Percentiles rank a stretch among this genome's conserved stretches.
Evolutionary conservation across 2,329 filamentous ascomycete species (phyloP).

Genomic region (Cladosporium sp.): DNA sequence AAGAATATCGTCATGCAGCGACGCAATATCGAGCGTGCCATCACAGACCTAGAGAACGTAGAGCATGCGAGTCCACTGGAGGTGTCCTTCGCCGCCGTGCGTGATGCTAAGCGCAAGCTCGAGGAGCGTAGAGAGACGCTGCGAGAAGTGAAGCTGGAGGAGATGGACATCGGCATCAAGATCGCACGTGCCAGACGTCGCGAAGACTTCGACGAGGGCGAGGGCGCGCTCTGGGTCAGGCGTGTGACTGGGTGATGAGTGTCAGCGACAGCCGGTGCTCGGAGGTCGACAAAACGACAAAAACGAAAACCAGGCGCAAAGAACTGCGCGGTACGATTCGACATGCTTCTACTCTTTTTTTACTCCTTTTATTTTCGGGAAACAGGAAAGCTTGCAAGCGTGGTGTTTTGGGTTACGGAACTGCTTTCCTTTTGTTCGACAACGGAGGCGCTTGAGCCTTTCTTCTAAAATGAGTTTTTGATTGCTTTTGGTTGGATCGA

Average conservation of each 20-base stretch:
- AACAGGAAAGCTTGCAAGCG: slow-evolving; percentile 1
- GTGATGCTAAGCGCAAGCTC: slow-evolving; percentile 64
- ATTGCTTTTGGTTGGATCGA: neutral
- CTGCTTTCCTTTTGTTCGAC: neutral
- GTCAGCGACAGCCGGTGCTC: neutral
- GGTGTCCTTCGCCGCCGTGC: slow-evolving; percentile 61
- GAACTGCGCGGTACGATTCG: neutral
- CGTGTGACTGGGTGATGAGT: slow-evolving; percentile 66
- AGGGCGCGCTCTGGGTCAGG: slow-evolving; percentile 76
- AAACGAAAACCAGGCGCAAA: neutral
- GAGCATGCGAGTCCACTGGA: slow-evolving; percentile 69
- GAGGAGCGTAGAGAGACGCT: slow-evolving; percentile 67
- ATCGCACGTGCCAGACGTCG: slow-evolving; percentile 76
- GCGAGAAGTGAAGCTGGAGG: slow-evolving; percentile 71
- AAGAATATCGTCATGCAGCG: slow-evolving; percentile 67
- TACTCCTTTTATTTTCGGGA: neutral
- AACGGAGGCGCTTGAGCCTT: neutral
- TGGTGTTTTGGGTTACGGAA: neutral
- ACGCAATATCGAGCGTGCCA: slow-evolving; percentile 70
- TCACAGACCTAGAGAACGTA: slow-evolving; percentile 75
- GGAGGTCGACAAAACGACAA: neutral
- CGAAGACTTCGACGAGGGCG: slow-evolving; percentile 60
- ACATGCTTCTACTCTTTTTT: neutral
- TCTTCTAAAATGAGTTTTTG: neutral
- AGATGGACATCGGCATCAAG: slow-evolving; percentile 76